phyloP scores from a whole-genome alignment of 2,329 filamentous ascomycete genomes.

The Pseudogymnoascus sp. region DNA sequence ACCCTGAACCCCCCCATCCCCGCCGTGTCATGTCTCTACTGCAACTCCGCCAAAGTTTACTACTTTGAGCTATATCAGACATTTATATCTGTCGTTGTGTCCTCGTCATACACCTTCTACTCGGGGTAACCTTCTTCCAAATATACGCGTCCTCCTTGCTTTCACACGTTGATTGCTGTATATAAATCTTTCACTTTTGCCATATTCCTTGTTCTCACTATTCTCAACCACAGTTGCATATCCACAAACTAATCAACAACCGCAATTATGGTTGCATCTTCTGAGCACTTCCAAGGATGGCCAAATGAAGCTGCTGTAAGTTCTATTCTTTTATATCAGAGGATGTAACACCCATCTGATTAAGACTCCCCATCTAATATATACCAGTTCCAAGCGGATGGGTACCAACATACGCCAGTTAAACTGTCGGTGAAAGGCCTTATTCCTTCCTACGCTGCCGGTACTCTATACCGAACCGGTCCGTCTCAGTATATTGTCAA shows the following conservation, averaged over 20 bases:
- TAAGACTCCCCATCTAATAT: background rate
- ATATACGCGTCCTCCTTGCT: conserved; percentile 7
- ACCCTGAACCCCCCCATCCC: background rate
- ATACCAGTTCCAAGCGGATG: background rate
- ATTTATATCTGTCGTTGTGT: conserved; percentile 27
- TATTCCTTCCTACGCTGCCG: conserved; percentile 67
- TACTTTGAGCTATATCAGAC: conserved; percentile 21
- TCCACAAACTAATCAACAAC: background rate
- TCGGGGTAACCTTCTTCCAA: background rate
- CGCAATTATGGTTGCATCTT: background rate
- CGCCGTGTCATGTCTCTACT: background rate
- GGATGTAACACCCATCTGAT: background rate
- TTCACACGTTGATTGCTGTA: background rate
- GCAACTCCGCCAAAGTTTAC: conserved; percentile 22
- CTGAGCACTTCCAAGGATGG: background rate
- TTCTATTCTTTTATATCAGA: no score
- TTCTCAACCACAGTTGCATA: background rate
- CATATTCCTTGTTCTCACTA: background rate
- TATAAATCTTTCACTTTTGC: background rate
- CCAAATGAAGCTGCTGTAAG: conserved; percentile 5
- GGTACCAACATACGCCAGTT: conserved; percentile 41
- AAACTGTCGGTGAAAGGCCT: conserved; percentile 56
- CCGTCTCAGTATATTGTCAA: conserved; percentile 60
- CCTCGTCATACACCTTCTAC: conserved; percentile 10
- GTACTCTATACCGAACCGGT: conserved; percentile 67